Evolutionary conservation across 1,139 yeast species (phyloP).

Genomic region (Yamadazyma pseudoaaseri): DNA sequence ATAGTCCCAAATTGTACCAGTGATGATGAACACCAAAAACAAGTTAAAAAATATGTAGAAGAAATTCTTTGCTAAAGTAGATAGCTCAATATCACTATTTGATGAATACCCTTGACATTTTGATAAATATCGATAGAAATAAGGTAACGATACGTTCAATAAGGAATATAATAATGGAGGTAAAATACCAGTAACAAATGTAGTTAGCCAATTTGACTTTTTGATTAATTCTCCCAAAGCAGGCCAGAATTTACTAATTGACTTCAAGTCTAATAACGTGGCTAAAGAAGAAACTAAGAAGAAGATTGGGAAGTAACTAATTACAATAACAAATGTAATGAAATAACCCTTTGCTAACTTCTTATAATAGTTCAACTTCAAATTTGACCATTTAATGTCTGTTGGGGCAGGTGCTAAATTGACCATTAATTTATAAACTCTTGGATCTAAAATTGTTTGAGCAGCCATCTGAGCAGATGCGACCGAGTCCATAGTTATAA

Average conservation of each 20-base stretch:
- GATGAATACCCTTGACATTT: slow-evolving; percentile 70
- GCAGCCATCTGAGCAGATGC: slow-evolving; percentile 88
- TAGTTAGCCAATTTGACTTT: slow-evolving; percentile 66
- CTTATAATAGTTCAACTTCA: slow-evolving; percentile 57
- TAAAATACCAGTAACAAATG: slow-evolving; percentile 68
- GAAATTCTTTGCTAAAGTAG: slow-evolving; percentile 73
- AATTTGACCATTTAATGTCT: slow-evolving; percentile 75
- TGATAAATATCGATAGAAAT: slow-evolving; percentile 64
- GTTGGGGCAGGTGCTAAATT: slow-evolving; percentile 79
- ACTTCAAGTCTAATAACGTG: slow-evolving; percentile 66
- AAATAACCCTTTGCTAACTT: slow-evolving; percentile 55
- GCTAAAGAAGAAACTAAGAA: slow-evolving; percentile 75
- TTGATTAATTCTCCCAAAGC: slow-evolving; percentile 59
- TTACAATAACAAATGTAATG: slow-evolving; percentile 60
- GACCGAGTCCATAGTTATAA: slow-evolving; percentile 79
- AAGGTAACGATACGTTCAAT: slow-evolving; percentile 66
- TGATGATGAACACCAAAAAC: slow-evolving; percentile 74
- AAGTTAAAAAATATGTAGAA: slow-evolving; percentile 76
- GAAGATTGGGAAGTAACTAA: slow-evolving; percentile 61
- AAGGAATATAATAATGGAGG: slow-evolving; percentile 76
- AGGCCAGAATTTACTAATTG: slow-evolving; percentile 74
- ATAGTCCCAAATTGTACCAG: slow-evolving; percentile 76
- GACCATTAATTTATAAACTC: slow-evolving; percentile 69
- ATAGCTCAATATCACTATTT: slow-evolving; percentile 72
- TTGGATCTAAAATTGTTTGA: slow-evolving; percentile 75